phyloP scores from a whole-genome alignment of 2,329 filamentous ascomycete species.

The Knoxdaviesia capensis region DNA sequence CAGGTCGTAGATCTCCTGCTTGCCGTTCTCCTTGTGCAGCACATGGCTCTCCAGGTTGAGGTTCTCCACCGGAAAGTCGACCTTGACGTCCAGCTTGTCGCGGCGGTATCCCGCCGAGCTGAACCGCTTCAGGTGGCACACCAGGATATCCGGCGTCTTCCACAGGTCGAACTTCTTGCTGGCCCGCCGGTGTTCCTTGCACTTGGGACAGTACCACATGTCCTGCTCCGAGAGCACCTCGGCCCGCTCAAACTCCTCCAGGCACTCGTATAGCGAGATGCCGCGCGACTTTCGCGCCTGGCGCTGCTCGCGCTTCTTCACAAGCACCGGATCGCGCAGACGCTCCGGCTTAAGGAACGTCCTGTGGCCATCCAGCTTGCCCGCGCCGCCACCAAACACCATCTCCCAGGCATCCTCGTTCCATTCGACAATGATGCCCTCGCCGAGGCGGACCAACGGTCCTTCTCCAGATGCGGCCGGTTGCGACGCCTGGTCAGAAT shows the following conservation, averaged over 20 bases:
- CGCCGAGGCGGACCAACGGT: slow-evolving; percentile 57
- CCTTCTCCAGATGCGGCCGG: slow-evolving; percentile 16
- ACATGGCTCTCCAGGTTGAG: slow-evolving; percentile 68
- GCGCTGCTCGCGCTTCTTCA: slow-evolving; percentile 41
- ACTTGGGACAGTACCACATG: slow-evolving; percentile 92
- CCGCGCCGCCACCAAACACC: slow-evolving; percentile 39
- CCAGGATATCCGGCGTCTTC: slow-evolving; percentile 87
- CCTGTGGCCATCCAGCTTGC: slow-evolving; percentile 33
- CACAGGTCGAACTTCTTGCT: slow-evolving; percentile 95
- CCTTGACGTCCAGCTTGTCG: slow-evolving; percentile 78
- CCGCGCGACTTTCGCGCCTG: slow-evolving; percentile 37
- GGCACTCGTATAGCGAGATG: slow-evolving; percentile 71
- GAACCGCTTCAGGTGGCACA: slow-evolving; percentile 91
- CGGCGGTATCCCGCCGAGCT: slow-evolving; percentile 64
- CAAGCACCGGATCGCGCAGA: slow-evolving; percentile 42
- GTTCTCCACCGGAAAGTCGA: slow-evolving; percentile 80
- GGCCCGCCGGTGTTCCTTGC: slow-evolving; percentile 80
- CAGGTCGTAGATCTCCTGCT: slow-evolving; percentile 73
- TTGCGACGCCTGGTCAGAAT: too few relatives aligned
- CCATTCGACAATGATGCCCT: slow-evolving; percentile 83
- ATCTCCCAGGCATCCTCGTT: slow-evolving; percentile 44
- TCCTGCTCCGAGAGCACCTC: slow-evolving; percentile 90
- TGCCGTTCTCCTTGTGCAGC: slow-evolving; percentile 59
- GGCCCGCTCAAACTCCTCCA: slow-evolving; percentile 85
- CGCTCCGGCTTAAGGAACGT: slow-evolving; percentile 34